Evolutionary conservation across 768 basidiomycete genomes (phyloP).

Genomic region (Royoungia palumana): DNA sequence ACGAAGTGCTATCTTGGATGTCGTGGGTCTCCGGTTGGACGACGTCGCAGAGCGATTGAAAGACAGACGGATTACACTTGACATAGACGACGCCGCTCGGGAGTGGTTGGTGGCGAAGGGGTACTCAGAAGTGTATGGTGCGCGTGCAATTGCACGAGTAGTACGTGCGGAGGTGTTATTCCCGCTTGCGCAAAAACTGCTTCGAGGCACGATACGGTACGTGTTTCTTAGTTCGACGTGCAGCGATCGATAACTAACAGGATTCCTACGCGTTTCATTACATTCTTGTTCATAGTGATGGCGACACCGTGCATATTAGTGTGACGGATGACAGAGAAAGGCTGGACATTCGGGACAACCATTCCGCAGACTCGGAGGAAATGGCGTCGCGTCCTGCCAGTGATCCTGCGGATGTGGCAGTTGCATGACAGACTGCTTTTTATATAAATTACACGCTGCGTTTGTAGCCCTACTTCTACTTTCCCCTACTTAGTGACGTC

Average conservation of each 20-base stretch:
- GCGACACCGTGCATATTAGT: conserved; percentile 60
- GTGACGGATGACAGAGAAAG: conserved; percentile 39
- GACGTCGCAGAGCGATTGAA: conserved; percentile 70
- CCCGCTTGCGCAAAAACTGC: conserved; percentile 75
- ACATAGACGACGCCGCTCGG: conserved; percentile 59
- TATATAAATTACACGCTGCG: background rate
- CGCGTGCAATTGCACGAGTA: conserved; percentile 82
- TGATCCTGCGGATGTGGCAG: background rate
- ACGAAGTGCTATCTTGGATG: conserved; percentile 64
- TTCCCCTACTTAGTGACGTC: no score
- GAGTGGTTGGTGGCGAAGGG: conserved; percentile 73
- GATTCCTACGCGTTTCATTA: background rate
- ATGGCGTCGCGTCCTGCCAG: background rate
- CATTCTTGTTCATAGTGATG: conserved; percentile 42
- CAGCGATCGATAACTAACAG: background rate
- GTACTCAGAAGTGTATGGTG: conserved; percentile 84
- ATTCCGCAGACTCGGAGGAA: conserved; percentile 42
- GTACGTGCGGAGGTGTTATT: conserved; percentile 80
- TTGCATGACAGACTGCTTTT: no score
- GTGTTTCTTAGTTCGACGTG: conserved; percentile 10
- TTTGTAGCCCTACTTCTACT: no score
- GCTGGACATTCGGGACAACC: conserved; percentile 62
- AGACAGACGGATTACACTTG: conserved; percentile 62
- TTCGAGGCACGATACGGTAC: conserved; percentile 76
- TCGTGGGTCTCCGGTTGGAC: conserved; percentile 70